These are phyloP conservation scores for Hymenoscyphus infarciens DNA, from an alignment of 2,329 filamentous ascomycete genomes.

Conservation along the genomic window DNA sequence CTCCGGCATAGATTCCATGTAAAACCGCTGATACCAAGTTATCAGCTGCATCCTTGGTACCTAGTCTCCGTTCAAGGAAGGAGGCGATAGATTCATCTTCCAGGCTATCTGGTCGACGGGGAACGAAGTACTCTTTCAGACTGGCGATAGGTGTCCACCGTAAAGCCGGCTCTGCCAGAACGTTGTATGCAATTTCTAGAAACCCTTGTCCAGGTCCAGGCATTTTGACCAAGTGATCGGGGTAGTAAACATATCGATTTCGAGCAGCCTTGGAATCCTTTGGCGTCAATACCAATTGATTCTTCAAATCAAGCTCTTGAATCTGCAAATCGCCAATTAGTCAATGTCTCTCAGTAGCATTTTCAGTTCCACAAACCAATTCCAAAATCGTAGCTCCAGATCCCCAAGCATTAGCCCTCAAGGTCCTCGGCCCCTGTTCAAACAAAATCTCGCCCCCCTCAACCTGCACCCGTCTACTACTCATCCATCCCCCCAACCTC, in stretches of 20 bases:
- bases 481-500: slow-evolving; percentile 79
- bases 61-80: slow-evolving; percentile 56
- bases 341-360: slow-evolving; percentile 17
- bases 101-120: slow-evolving; percentile 36
- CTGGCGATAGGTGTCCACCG: slow-evolving; percentile 36
- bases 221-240: slow-evolving; percentile 70
- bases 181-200: slow-evolving; percentile 31
- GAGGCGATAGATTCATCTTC: slow-evolving; percentile 69
- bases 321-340: slow-evolving; percentile 42
- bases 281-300: slow-evolving; percentile 53
- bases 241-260: slow-evolving; percentile 84
- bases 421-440: slow-evolving; percentile 71
- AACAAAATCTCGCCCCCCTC: slow-evolving; percentile 65
- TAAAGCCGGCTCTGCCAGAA: slow-evolving; percentile 55
- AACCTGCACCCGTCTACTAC: slow-evolving; percentile 60
- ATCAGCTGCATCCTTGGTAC: slow-evolving; percentile 54
- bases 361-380: slow-evolving; percentile 18
- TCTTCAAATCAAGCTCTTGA: slow-evolving; percentile 50
- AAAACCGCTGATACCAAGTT: slow-evolving; percentile 72
- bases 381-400: slow-evolving; percentile 27
- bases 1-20: slow-evolving; percentile 91
- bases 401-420: slow-evolving; percentile 24
- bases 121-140: slow-evolving; percentile 34
- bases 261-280: slow-evolving; percentile 48
- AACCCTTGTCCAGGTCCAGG: slow-evolving; percentile 44